Evolutionary conservation across 1,284 basidiomycete species (phyloP).

Genomic region (Trichosporon ovoides): DNA sequence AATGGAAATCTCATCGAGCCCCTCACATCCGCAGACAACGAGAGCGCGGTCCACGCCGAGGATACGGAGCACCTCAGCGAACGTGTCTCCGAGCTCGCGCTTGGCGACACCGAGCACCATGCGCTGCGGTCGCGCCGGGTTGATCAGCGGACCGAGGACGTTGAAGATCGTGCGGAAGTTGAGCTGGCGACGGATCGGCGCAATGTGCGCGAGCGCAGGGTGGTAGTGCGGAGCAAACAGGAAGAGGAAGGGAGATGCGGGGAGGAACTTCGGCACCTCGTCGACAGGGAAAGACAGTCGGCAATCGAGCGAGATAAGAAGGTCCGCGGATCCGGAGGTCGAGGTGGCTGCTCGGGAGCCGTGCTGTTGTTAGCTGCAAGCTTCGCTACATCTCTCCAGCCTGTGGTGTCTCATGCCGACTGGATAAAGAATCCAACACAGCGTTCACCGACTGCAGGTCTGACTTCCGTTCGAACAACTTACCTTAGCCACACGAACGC

Average conservation of each 20-base stretch:
- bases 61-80: slow-evolving; percentile 65
- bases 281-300: slow-evolving; percentile 64
- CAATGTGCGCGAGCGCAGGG: slow-evolving; percentile 75
- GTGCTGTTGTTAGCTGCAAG: slow-evolving; percentile 56
- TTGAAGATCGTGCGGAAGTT: slow-evolving; percentile 98
- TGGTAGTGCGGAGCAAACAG: slow-evolving; percentile 92
- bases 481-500: slow-evolving; percentile 88
- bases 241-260: slow-evolving; percentile 73
- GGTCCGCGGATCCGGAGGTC: slow-evolving; percentile 87
- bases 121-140: slow-evolving; percentile 75
- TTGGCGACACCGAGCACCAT: slow-evolving; percentile 90
- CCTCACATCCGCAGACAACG: slow-evolving; percentile 90
- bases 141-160: slow-evolving; percentile 87
- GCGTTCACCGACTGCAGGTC: too few relatives aligned
- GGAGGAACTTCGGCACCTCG: slow-evolving; percentile 54
- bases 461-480: too few relatives aligned
- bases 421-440: too few relatives aligned
- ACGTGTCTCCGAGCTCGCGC: slow-evolving; percentile 73
- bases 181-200: slow-evolving; percentile 76
- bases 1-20: slow-evolving; percentile 89
- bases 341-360: slow-evolving; percentile 91
- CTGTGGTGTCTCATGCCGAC: too few relatives aligned
- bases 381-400: too few relatives aligned
- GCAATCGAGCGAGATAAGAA: slow-evolving; percentile 80
- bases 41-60: slow-evolving; percentile 71